Base-by-base conservation (phyloP, 768 basidiomycete species). In the Lactarius tabidus region DNA sequence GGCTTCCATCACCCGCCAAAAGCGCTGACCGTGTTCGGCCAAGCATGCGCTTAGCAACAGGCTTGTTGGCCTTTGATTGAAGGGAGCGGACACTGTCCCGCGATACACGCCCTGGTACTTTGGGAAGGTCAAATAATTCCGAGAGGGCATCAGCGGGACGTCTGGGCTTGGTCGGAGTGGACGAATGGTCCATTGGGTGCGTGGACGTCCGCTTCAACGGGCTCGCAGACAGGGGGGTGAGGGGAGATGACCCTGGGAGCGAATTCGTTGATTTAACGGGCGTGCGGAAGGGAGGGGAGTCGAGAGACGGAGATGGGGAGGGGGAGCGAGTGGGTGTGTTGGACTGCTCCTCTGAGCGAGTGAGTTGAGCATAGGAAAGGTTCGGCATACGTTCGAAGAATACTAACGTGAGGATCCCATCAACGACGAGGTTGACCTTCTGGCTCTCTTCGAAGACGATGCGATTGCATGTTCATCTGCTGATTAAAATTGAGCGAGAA, bases 11-110 rank as follows among this genome's bases (percentile, higher is more conserved):
- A 9, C 31, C 70, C 6, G 58, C n/a, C n/a, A 81, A 82, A 1
- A 85, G 78, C 31, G 88, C 88, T 0, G 89, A 90, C 62, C 79
- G 83, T 15, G 88, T 85, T 1, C 89, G 82, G 10, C 81, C 81
- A 1, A 91, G 82, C 89, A 91, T 91, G 26, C 89, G 86, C 63
- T 84, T 86, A 14, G 87, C 81, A 6, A 90, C 73, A 18, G 69
- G 56, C 52, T 77, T 75, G 23, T 66, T 62, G 28, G 28, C 51
- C 29, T 57, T 71, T 7, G 67, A 57, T 33, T 67, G 70, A 41
- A 67, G 36, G 10, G 61, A 31, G 29, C 15, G 39, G 6, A 31
- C 23, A n/a, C 54, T 23, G 60, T 58, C 29, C n/a, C 58, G n/a
- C 51, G 54, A 43, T 45, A 36, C 55, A 33, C n/a, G 58, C 17